Percentiles rank a stretch among this genome's conserved stretches.
These are phyloP conservation scores for Globisporangium carolinianum DNA, from an alignment of 352 stramenopile genomes.

Conservation along the genomic window DNA sequence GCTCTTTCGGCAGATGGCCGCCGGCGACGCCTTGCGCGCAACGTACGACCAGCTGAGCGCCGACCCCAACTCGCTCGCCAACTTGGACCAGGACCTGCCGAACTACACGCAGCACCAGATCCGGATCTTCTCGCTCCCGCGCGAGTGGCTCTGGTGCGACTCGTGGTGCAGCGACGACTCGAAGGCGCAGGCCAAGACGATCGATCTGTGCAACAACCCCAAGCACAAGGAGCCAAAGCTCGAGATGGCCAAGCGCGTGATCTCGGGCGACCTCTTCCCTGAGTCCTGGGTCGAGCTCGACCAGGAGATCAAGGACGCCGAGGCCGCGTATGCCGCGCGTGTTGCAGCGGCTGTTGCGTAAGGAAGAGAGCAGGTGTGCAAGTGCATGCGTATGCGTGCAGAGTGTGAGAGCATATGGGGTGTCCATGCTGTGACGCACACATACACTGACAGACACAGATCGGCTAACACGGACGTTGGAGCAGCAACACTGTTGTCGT, in stretches of 20 bases:
- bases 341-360: not conserved
- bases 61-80: constrained; percentile 98
- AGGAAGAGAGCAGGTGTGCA: not conserved
- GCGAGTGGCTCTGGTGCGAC: constrained; percentile 99
- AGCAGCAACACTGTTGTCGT: not conserved
- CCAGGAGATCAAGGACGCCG: constrained; percentile 89
- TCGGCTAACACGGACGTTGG: too few species aligned
- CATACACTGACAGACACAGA: too few species aligned
- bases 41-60: constrained; percentile 96
- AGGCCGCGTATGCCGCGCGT: constrained; percentile 19
- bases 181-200: constrained; percentile 97
- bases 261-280: constrained; percentile 95
- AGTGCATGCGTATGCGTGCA: too few species aligned
- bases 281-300: constrained; percentile 99
- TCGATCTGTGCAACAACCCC: constrained; percentile 99
- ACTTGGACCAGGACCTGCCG: constrained; percentile 99
- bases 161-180: constrained; percentile 98
- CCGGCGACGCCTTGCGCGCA: constrained; percentile 94
- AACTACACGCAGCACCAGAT: constrained; percentile 97
- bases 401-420: too few species aligned
- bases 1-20: constrained; percentile 89
- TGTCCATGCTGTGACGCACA: too few species aligned
- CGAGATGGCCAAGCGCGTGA: constrained; percentile 98
- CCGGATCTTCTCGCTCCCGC: constrained; percentile 95
- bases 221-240: constrained; percentile 99